Evolutionary conservation across 805 yeast species (phyloP), one percentile per base, ranked within the genome.

Genomic region (Lachancea sp.): DNA sequence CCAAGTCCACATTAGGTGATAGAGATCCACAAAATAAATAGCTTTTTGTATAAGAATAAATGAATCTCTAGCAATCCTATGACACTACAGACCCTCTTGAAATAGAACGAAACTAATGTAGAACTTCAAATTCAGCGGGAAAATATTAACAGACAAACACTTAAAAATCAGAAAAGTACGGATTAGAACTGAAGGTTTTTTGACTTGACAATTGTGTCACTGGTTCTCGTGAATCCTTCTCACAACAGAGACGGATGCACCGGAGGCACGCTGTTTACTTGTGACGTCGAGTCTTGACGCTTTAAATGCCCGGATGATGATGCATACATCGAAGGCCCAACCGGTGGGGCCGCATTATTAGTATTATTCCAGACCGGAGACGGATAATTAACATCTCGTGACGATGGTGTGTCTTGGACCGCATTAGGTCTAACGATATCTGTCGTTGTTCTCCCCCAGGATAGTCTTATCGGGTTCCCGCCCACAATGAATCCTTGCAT

Each of bases 401-500:
- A 34, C 18, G 42, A 21, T n/a, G 40, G 30, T 12, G 26, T 29
- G 29, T 39, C 38, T 17, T 33, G 38, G 25, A 34, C 19, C 30
- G 31, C 11, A 8, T 8, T 13, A 21, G 20, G 31, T 34, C 42
- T 39, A 15, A 29, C 21, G 11, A 30, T 29, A 17, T 35, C 43
- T n/a, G 28, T 38, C 5, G 48, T 35, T 1, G 41, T 19, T 52
- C 83, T 69, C 34, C 90, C 90, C 92, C 92, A 83, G 37, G 85
- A 75, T 37, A 83, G 63, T 47, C 89, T 64, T 18, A 83, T 78
- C 45, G 89, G 70, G 39, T 78, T 74, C 2, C 88, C 89, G n/a
- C 80, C 82, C 45, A 83, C 76, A 18, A 77, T 68, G 55, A 77
- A 83, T 1, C 94, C 94, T 60, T 83, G 87, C 83, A 83, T 77